These are phyloP conservation scores for Coemansia sp. DNA, from an alignment of 192 early-diverging fungal species.

Conservation along the genomic window DNA sequence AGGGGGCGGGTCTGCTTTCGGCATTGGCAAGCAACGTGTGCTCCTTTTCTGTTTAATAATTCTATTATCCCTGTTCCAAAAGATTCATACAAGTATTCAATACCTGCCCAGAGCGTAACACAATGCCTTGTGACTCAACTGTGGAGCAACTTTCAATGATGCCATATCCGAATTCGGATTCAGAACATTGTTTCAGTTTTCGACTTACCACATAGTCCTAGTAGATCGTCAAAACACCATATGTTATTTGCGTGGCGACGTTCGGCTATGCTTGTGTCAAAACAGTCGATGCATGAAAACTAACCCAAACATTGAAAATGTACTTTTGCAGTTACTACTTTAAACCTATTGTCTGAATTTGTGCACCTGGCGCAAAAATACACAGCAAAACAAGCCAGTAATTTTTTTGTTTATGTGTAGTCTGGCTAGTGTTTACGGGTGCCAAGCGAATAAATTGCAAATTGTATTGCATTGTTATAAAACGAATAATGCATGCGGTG, in stretches of 20 bases:
- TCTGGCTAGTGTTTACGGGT: too few species aligned
- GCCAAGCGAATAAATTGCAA: background rate
- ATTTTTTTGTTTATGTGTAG: too few species aligned
- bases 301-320: too few species aligned
- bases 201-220: background rate
- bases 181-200: background rate
- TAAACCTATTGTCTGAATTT: too few species aligned
- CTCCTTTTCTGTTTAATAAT: background rate
- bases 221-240: background rate
- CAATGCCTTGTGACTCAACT: background rate
- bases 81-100: background rate
- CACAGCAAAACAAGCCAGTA: too few species aligned
- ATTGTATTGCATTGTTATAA: background rate
- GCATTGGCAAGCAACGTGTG: background rate
- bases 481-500: background rate
- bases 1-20: too few species aligned
- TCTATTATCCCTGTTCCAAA: background rate
- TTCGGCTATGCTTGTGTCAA: too few species aligned
- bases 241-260: too few species aligned
- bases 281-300: too few species aligned
- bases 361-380: too few species aligned
- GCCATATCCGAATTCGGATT: background rate
- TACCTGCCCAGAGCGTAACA: background rate
- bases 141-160: background rate
- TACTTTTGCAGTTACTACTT: too few species aligned